A percentile compares a stretch with the other conserved stretches of the same genome.
Evolutionary conservation across 805 yeast species (phyloP).

Genomic region (Candida ascalaphidarum): DNA sequence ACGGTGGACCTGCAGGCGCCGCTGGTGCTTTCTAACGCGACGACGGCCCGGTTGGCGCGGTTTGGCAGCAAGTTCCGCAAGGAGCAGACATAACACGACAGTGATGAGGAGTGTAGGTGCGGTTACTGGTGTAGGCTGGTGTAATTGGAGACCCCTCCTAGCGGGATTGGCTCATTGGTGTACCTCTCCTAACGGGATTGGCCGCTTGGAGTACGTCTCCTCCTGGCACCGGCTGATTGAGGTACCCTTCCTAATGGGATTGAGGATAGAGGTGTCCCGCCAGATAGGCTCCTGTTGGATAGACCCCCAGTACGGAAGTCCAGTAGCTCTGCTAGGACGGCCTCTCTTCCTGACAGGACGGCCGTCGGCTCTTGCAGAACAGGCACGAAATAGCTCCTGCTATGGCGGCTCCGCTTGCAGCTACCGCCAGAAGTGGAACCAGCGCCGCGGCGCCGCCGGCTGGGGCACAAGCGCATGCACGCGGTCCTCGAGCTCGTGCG

Average conservation of each 20-base stretch:
- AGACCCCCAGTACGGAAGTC: too few species aligned
- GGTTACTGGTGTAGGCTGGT: constrained; percentile 2
- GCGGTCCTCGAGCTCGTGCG: constrained; percentile 3
- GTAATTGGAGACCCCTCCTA: too few species aligned
- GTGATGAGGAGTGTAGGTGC: background rate
- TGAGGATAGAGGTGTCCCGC: too few species aligned
- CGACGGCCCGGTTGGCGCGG: constrained; percentile 24
- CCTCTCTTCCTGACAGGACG: too few species aligned
- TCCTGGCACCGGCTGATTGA: too few species aligned
- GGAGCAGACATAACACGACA: constrained; percentile 2
- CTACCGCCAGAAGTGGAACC: constrained; percentile 7
- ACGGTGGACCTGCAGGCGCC: too few species aligned
- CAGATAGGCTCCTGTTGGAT: too few species aligned
- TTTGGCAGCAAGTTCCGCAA: constrained; percentile 19
- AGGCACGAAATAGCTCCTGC: background rate
- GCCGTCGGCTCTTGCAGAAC: constrained; percentile 11
- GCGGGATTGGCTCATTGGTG: too few species aligned
- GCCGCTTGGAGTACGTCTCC: too few species aligned
- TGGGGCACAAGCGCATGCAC: constrained; percentile 5
- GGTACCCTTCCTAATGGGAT: too few species aligned
- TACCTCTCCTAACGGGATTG: too few species aligned
- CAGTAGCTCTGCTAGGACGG: too few species aligned
- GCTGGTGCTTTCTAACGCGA: constrained; percentile 9
- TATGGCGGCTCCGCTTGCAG: background rate
- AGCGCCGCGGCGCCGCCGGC: background rate